phyloP scores from a whole-genome alignment of 495 filamentous ascomycete species.

The Penicillium bialowiezense region DNA sequence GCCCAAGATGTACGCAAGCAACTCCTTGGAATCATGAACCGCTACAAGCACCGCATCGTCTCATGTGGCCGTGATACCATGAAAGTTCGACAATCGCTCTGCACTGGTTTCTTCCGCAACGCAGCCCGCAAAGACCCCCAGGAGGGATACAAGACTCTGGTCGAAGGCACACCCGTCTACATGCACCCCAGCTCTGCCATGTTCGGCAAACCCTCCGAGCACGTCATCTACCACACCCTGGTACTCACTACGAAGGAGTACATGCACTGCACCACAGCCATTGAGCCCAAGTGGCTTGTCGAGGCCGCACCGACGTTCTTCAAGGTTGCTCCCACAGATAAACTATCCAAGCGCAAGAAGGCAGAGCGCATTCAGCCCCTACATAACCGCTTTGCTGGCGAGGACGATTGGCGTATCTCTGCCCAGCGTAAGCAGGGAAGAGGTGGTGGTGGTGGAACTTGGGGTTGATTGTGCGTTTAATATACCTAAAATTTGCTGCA shows the following conservation, averaged over 20 bases:
- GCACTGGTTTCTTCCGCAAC: conserved; percentile 93
- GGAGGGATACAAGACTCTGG: conserved; percentile 95
- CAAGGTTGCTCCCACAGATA: conserved; percentile 89
- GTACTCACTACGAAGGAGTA: conserved; percentile 96
- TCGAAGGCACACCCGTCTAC: conserved; percentile 91
- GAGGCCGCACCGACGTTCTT: conserved; percentile 97
- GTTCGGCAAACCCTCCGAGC: conserved; percentile 93
- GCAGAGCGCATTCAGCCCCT: conserved; percentile 92
- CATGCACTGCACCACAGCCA: conserved; percentile 88
- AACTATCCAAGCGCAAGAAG: conserved; percentile 86
- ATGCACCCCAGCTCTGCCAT: conserved; percentile 87
- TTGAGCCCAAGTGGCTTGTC: conserved; percentile 90
- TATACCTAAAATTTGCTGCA: conserved; percentile 2
- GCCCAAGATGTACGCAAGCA: conserved; percentile 92
- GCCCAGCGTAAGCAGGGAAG: conserved; percentile 85
- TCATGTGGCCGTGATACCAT: conserved; percentile 84
- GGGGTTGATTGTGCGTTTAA: conserved; percentile 62
- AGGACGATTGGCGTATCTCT: conserved; percentile 91
- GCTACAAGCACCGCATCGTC: conserved; percentile 76
- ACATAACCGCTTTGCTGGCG: conserved; percentile 85
- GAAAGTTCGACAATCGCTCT: conserved; percentile 87
- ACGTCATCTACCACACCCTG: conserved; percentile 87
- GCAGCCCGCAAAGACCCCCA: conserved; percentile 91
- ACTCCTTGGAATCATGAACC: conserved; percentile 86
- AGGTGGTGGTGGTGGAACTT: conserved; percentile 90